A percentile compares a stretch with the other conserved stretches of the same genome.
phyloP scores from a whole-genome alignment of 106 monocot species.

The Dioscorea dumetorum region DNA sequence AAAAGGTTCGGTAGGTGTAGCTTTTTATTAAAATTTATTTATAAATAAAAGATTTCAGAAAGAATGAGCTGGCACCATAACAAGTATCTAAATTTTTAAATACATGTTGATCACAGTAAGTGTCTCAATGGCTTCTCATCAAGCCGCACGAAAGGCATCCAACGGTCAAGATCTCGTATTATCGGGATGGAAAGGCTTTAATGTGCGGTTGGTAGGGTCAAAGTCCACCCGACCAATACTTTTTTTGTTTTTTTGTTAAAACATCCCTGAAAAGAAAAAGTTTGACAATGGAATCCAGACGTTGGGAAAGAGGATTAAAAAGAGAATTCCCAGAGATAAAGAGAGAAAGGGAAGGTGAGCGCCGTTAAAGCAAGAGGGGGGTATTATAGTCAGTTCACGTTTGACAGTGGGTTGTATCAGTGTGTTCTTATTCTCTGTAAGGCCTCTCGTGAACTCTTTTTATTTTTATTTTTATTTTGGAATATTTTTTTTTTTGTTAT shows the following conservation, averaged over 20 bases:
- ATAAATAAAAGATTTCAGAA: background rate
- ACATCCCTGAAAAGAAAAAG: background rate
- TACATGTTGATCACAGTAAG: too few species aligned
- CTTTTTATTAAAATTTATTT: background rate
- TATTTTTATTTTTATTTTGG: background rate
- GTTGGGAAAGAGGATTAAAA: constrained; percentile 5
- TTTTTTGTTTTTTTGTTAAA: background rate
- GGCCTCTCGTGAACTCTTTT: constrained; percentile 3
- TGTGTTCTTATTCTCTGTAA: constrained; percentile 6
- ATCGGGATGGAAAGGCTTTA: too few species aligned
- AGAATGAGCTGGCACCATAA: background rate
- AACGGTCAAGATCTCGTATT: background rate
- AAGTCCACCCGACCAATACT: background rate
- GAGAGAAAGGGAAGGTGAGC: background rate
- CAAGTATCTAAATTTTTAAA: background rate
- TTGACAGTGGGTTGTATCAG: constrained; percentile 13
- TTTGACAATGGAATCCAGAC: background rate
- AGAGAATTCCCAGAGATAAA: background rate
- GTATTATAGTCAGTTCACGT: background rate
- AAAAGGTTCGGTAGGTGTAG: too few species aligned
- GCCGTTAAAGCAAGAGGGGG: constrained; percentile 4
- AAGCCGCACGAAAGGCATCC: background rate
- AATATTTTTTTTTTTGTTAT: background rate
- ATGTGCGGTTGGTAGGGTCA: background rate
- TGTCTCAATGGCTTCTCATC: background rate